A percentile compares a stretch with the other conserved stretches of the same genome.
phyloP scores from a whole-genome alignment of 192 early-diverging fungal species.

The Umbelopsis isabellina region DNA sequence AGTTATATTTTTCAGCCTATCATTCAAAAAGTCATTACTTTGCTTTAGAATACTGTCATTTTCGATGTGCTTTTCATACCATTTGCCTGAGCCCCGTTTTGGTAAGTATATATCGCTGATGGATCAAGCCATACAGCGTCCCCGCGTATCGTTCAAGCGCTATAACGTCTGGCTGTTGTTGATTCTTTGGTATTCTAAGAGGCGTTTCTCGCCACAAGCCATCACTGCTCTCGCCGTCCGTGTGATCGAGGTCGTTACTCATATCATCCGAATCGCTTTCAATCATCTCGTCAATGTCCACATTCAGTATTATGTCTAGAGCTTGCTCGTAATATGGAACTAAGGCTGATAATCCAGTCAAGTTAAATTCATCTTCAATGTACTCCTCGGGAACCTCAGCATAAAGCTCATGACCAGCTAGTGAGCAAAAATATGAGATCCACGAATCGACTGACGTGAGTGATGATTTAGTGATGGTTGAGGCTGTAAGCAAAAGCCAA shows the following conservation, averaged over 20 bases:
- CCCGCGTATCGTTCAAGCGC: conserved; percentile 82
- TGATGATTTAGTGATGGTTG: conserved; percentile 26
- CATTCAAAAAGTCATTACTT: conserved; percentile 38
- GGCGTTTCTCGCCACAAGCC: conserved; percentile 33
- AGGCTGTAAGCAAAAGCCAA: neutral
- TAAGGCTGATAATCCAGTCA: conserved; percentile 83
- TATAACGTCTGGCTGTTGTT: conserved; percentile 6
- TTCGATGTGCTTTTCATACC: conserved; percentile 37
- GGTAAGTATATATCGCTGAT: conserved; percentile 90
- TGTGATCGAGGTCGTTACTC: conserved; percentile 13
- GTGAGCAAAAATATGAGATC: conserved; percentile 78
- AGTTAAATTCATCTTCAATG: conserved; percentile 96
- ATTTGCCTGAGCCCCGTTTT: conserved; percentile 83
- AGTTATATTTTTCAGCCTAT: conserved; percentile 71
- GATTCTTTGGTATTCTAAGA: neutral
- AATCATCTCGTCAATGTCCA: conserved; percentile 48
- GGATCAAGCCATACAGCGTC: conserved; percentile 91
- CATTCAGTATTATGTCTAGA: conserved; percentile 92
- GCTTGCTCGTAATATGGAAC: conserved; percentile 89
- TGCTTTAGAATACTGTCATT: no score
- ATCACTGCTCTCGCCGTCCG: conserved; percentile 25
- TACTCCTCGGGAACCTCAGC: conserved; percentile 76
- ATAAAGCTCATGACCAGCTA: conserved; percentile 77
- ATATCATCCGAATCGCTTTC: conserved; percentile 16
- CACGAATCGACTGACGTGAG: conserved; percentile 49